These are phyloP conservation scores for Acanthamoeba triangularis DNA, from an alignment of 208 protist species.

Conservation along the genomic window DNA sequence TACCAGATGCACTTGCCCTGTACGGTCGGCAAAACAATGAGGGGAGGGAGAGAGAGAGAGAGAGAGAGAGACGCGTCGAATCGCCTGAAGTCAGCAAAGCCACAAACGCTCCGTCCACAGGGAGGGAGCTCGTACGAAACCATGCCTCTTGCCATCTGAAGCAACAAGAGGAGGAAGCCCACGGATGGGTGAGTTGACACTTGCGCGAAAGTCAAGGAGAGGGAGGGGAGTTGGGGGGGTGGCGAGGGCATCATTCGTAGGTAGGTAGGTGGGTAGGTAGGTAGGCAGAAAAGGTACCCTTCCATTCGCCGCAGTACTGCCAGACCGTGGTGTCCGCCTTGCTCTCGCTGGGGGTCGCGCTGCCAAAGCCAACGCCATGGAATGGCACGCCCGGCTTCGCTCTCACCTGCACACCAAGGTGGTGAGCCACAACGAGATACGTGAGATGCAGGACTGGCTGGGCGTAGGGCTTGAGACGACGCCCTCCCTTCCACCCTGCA, in stretches of 20 bases:
- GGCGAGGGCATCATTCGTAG: too few relatives aligned
- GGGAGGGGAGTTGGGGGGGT: too few relatives aligned
- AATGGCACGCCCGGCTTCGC: not conserved
- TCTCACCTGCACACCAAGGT: not conserved
- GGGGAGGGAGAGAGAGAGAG: too few relatives aligned
- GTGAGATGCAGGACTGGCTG: not conserved
- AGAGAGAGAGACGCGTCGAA: not conserved
- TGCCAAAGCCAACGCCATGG: not conserved
- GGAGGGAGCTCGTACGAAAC: not conserved
- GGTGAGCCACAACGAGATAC: too few relatives aligned
- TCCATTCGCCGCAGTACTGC: slow-evolving; percentile 33
- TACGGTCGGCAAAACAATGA: not conserved
- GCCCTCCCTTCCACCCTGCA: not conserved
- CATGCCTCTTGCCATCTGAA: not conserved
- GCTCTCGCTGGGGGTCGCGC: not conserved
- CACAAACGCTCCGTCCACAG: not conserved
- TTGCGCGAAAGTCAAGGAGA: not conserved
- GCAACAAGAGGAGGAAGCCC: not conserved
- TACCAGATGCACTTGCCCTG: slow-evolving; percentile 59
- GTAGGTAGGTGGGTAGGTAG: too few relatives aligned
- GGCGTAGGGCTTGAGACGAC: not conserved
- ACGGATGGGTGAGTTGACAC: not conserved
- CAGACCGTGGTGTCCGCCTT: not conserved
- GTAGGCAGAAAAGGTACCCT: not conserved
- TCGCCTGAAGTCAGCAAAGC: too few relatives aligned